These are phyloP conservation scores for Monosporozyma yasuniensis DNA, from an alignment of 805 yeast genomes.

Conservation along the genomic window DNA sequence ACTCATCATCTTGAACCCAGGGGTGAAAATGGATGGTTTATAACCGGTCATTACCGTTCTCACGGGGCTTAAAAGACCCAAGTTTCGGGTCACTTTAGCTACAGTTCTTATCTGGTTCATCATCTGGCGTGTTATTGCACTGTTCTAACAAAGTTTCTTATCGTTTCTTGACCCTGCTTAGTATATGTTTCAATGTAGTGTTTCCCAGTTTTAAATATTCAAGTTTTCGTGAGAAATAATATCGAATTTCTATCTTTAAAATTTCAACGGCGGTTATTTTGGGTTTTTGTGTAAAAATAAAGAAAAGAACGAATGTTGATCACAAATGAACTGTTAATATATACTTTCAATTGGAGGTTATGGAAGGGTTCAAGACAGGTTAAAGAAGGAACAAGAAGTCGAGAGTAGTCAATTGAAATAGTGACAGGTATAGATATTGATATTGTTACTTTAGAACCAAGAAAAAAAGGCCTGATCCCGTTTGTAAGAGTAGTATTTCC, in stretches of 20 bases:
- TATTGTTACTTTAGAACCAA: background rate
- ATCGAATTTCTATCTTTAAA: background rate
- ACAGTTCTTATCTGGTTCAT: background rate
- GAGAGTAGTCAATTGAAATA: background rate
- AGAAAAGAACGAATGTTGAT: no score
- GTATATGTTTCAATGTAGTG: no score
- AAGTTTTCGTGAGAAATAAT: background rate
- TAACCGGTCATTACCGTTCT: background rate
- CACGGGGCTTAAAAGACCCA: background rate
- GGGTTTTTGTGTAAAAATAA: no score
- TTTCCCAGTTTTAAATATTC: no score
- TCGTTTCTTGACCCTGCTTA: no score
- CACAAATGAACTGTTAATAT: no score
- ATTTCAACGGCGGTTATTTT: background rate
- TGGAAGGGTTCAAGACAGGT: no score
- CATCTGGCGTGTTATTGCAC: background rate
- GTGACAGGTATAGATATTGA: background rate
- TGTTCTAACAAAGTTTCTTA: no score
- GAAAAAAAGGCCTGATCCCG: background rate
- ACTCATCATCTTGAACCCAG: background rate
- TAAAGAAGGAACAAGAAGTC: no score
- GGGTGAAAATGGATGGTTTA: background rate
- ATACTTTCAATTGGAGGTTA: no score
- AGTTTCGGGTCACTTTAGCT: background rate
- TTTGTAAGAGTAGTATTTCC: background rate